Percentiles rank a stretch among this genome's conserved stretches.
Evolutionary conservation across 805 yeast species (phyloP).

Genomic region (Kodamaea lidongshanica): DNA sequence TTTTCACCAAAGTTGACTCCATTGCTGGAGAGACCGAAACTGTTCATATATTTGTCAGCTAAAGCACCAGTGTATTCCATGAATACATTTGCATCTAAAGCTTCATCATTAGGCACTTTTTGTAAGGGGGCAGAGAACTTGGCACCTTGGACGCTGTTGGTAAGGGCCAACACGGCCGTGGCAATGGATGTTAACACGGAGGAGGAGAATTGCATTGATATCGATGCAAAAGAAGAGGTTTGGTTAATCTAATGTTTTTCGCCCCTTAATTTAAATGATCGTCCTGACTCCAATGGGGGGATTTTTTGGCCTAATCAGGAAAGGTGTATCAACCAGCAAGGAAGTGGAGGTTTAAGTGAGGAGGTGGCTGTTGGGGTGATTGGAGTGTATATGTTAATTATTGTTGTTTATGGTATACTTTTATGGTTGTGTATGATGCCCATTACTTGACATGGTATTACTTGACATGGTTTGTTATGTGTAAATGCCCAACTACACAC

Average conservation of each 20-base stretch:
- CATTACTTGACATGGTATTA: too few species aligned
- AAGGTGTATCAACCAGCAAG: too few species aligned
- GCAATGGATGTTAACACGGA: conserved; percentile 41
- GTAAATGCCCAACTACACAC: too few species aligned
- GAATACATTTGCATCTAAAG: conserved; percentile 45
- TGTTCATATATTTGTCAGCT: conserved; percentile 54
- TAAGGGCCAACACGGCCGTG: conserved; percentile 28
- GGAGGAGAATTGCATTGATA: conserved; percentile 26
- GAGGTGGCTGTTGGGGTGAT: too few species aligned
- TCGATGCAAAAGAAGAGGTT: conserved; percentile 4
- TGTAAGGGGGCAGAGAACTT: conserved; percentile 51
- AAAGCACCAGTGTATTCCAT: conserved; percentile 51
- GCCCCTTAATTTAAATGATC: too few species aligned
- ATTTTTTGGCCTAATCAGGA: too few species aligned
- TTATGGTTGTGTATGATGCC: too few species aligned
- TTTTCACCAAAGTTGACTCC: conserved; percentile 10
- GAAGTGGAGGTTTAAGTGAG: too few species aligned
- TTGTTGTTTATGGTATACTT: too few species aligned
- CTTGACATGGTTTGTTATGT: too few species aligned
- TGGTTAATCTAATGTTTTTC: conserved; percentile 1
- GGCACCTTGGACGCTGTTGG: conserved; percentile 40
- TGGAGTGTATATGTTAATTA: too few species aligned
- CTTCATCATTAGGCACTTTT: conserved; percentile 53
- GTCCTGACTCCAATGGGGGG: too few species aligned
- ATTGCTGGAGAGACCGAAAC: conserved; percentile 39